Base-by-base conservation (phyloP, 768 basidiomycete genomes). In the Sistotremastrum niveocremeum region DNA sequence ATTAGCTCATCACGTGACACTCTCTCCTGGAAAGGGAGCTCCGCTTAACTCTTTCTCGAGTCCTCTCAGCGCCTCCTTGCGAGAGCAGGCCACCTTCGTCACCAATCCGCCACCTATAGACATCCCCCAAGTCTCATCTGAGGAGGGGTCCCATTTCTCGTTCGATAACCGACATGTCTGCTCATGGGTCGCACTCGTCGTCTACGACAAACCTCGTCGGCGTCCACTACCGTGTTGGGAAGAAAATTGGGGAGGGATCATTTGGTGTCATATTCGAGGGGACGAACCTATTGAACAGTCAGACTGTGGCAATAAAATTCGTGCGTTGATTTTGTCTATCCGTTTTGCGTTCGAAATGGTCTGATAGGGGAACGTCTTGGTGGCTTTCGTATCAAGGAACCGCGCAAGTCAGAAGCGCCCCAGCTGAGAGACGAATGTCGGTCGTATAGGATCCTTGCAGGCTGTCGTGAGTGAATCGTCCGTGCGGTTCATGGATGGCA, bases 271-370 rank as follows among this genome's bases (percentile, higher is more conserved):
- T 87, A 64, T 89, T 84, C 53, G 86, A 87, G 69, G 86, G 85
- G 81, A 94, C 91, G 6, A 99, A 99, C 61, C 72, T 99, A 33
- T 79, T 98, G 68, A 99, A 99, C 72, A 90, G 86, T 3, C 91
- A 94, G 69, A 93, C 91, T 7, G 94, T 98, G 50, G 95, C 95
- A 52, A 98, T 99, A 80, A 99, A 99, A 73, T 99, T 99, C 77
- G 95, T 98, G 59, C 66, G 93, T 79, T 36, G 38, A 34, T 30
- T 49, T 47, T 20, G 20, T 20, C 20, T 20, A 20, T 20, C 2
- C 20, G 20, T 20, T 20, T 48, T 48, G 39, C 31, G 30, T 44
- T 44, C 42, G 29, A 12, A 20, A 5, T 9, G 9, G 20, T 20
- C 5, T 34, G 28, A 51, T 47, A 36, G 11, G 30, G 37, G 29